A percentile compares a stretch with the other conserved stretches of the same genome.
phyloP scores from a whole-genome alignment of 768 basidiomycete genomes.

The Mycena capillaripes region DNA sequence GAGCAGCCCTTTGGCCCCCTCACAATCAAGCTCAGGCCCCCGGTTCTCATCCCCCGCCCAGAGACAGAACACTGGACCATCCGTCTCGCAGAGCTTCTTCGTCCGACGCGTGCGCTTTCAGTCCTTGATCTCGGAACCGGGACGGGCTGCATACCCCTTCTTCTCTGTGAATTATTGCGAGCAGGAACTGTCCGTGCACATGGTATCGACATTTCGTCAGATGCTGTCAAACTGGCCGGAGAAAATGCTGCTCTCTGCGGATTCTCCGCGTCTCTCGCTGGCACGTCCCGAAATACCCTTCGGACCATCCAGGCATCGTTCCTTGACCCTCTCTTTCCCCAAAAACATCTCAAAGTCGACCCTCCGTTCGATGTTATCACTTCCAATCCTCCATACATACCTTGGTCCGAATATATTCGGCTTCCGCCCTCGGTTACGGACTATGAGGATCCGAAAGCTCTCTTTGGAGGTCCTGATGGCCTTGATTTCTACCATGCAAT shows the following conservation, averaged over 20 bases:
- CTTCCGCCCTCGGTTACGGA: constrained; percentile 79
- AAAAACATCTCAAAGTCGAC: constrained; percentile 45
- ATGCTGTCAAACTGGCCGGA: constrained; percentile 67
- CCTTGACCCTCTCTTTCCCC: constrained; percentile 60
- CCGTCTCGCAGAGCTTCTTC: constrained; percentile 65
- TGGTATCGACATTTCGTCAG: constrained; percentile 77
- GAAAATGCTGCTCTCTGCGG: constrained; percentile 63
- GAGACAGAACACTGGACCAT: constrained; percentile 92
- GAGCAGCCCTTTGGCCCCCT: constrained; percentile 92
- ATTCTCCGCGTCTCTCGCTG: constrained; percentile 47
- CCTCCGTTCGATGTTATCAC: constrained; percentile 84
- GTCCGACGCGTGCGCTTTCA: constrained; percentile 53
- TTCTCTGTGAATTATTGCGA: constrained; percentile 79
- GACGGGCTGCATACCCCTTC: constrained; percentile 90
- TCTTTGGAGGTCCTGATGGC: constrained; percentile 78
- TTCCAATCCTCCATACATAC: constrained; percentile 91
- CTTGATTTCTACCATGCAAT: constrained; percentile 82
- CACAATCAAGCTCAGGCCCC: constrained; percentile 77
- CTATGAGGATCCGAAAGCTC: constrained; percentile 86
- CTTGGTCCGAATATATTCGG: constrained; percentile 70
- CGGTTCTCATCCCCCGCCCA: constrained; percentile 93
- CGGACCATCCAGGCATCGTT: constrained; percentile 56
- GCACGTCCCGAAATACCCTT: constrained; percentile 55
- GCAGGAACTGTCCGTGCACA: constrained; percentile 65
- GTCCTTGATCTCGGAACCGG: constrained; percentile 95